Base-by-base conservation (phyloP, 352 stramenopile species). In the Pythium sukuiense region DNA sequence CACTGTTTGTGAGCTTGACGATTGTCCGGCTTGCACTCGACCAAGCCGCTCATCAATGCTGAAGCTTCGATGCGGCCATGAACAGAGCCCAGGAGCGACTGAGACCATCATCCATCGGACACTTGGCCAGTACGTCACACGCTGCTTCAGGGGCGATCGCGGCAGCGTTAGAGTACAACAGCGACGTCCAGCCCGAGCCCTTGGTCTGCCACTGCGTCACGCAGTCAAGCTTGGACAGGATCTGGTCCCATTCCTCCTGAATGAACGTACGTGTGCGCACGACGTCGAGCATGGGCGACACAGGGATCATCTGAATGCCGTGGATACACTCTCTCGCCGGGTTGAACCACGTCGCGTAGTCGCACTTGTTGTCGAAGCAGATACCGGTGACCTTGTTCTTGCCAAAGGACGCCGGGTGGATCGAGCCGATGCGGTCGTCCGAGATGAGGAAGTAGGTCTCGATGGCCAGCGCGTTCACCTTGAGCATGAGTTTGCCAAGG, bases 281-380 rank as follows among this genome's bases (percentile, higher is more conserved):
- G 49, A 82, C 77, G 55, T 86, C 77, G 12, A 81, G 76, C 59
- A 88, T 79, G 9, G 80, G 76, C 50, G 80, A 86, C 37, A 90
- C 77, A 0, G 76, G 76, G n/a, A 84, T 65, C 83, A 92, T 92
- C 59, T 92, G 83, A 33, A 92, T 90, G 29, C 83, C 83, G 49
- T 92, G 83, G 63, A 92, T 92, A 32, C 76, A 85, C n/a, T 92
- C 81, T 30, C 76, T 73, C 30, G 83, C 71, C 12, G 84, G 67
- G 30, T 79, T 76, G 67, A 90, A 93, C 80, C 80, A 93, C 46
- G 85, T 91, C 30, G 81, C 79, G 69, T 93, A 93, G 71, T 81
- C 80, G 3, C 59, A 69, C 41, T 74, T 74, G 63, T 74, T 74
- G 55, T 74, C 68, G 54, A 74, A 74, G 48, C 63, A 74, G 50